These are phyloP conservation scores for Aspergillus novofumigatus DNA, from an alignment of 2,329 filamentous ascomycete genomes.

Conservation along the genomic window DNA sequence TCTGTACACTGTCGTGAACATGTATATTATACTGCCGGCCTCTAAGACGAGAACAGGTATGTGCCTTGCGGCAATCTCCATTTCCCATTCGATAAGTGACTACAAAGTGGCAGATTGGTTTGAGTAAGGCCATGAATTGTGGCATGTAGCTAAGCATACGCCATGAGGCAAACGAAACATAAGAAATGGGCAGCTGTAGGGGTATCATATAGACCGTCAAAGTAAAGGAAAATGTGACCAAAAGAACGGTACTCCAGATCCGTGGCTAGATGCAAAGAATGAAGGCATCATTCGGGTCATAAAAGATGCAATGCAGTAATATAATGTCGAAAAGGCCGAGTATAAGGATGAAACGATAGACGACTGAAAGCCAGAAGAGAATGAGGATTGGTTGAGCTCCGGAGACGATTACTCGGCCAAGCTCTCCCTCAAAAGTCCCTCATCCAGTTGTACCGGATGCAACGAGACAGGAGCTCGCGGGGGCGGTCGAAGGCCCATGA, in stretches of 20 bases:
- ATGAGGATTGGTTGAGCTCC: background rate
- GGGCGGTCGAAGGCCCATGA: conserved; percentile 65
- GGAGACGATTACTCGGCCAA: conserved; percentile 42
- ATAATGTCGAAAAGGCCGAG: background rate
- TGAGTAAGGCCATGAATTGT: background rate
- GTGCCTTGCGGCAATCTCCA: background rate
- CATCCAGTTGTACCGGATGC: conserved; percentile 55
- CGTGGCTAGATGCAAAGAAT: background rate
- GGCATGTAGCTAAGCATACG: background rate
- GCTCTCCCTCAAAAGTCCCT: conserved; percentile 57
- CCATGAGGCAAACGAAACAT: background rate
- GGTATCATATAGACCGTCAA: background rate
- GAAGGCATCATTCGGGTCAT: background rate
- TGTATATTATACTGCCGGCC: background rate
- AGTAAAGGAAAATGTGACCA: background rate
- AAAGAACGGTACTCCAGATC: background rate
- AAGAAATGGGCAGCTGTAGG: background rate
- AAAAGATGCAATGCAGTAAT: conserved; percentile 3
- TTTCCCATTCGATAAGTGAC: background rate
- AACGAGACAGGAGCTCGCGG: conserved; percentile 54
- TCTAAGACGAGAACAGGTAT: background rate
- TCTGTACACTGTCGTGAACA: background rate
- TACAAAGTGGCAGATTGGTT: background rate
- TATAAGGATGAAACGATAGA: background rate
- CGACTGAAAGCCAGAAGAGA: background rate